Evolutionary conservation across 371 early-diverging fungal species (phyloP).

Genomic region (Rhizopus microsporus): DNA sequence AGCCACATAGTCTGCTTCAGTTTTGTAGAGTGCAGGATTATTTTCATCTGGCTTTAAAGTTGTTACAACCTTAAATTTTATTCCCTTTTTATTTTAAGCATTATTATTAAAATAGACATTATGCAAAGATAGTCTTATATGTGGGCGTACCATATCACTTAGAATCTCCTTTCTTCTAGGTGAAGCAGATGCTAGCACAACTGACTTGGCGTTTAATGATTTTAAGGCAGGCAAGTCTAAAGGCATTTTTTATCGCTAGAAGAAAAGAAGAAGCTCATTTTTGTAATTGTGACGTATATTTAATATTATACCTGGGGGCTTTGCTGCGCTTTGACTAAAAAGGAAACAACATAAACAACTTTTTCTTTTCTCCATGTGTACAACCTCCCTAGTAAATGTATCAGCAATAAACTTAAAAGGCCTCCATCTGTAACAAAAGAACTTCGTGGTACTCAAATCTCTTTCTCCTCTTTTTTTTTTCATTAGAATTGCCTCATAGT

Average conservation of each 20-base stretch:
- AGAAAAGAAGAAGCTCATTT: background rate
- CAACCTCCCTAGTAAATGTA: too few relatives aligned
- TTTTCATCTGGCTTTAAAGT: slow-evolving; percentile 41
- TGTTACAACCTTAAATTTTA: slow-evolving; percentile 62
- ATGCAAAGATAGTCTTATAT: background rate
- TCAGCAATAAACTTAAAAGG: too few relatives aligned
- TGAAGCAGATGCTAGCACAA: slow-evolving; percentile 82
- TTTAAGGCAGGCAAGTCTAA: slow-evolving; percentile 24
- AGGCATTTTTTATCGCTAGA: slow-evolving; percentile 13
- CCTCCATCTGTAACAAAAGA: too few relatives aligned
- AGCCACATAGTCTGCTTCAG: slow-evolving; percentile 32
- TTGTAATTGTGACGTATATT: too few relatives aligned
- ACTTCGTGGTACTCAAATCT: too few relatives aligned
- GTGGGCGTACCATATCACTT: slow-evolving; percentile 48
- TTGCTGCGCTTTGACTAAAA: too few relatives aligned
- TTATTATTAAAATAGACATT: background rate
- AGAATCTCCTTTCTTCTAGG: slow-evolving; percentile 82
- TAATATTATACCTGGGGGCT: too few relatives aligned
- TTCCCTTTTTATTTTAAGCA: slow-evolving; percentile 38
- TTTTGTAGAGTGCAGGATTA: slow-evolving; percentile 29
- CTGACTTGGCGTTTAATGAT: slow-evolving; percentile 42
- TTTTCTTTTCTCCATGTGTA: too few relatives aligned
- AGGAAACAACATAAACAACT: too few relatives aligned
- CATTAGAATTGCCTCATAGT: too few relatives aligned
- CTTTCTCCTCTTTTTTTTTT: too few relatives aligned